Percentiles rank a stretch among this genome's conserved stretches.
Evolutionary conservation across 108 stramenopile species (phyloP).

Genomic region (Epithemia pelagica): DNA sequence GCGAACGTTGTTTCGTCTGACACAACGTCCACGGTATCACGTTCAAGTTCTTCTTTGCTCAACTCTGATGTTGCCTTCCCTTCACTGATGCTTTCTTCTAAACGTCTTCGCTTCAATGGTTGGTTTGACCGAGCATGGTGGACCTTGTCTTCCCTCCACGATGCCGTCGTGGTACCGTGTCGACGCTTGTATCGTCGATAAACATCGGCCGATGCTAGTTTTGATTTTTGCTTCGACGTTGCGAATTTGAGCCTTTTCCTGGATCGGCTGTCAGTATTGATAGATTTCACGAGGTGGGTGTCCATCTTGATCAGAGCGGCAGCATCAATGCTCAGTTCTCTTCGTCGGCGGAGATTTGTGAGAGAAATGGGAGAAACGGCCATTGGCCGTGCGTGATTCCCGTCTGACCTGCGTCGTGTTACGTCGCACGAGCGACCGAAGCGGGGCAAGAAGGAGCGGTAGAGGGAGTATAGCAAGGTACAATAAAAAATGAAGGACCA

Average conservation of each 20-base stretch:
- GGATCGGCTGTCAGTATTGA: conserved; percentile 52
- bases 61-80: conserved; percentile 2
- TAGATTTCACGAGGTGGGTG: conserved; percentile 46
- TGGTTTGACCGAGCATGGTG: conserved; percentile 33
- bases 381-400: no score
- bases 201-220: conserved; percentile 74
- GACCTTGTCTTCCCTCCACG: conserved; percentile 64
- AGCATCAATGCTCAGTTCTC: no score
- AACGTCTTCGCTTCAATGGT: conserved; percentile 16
- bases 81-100: no score
- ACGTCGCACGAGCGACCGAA: no score
- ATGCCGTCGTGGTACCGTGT: conserved; percentile 49
- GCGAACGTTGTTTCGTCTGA: conserved; percentile 50
- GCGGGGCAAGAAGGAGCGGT: no score
- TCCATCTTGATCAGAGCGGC: neutral
- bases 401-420: no score
- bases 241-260: conserved; percentile 72
- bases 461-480: no score
- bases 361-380: no score
- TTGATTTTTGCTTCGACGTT: conserved; percentile 57
- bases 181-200: conserved; percentile 67
- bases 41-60: conserved; percentile 3
- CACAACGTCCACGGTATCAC: conserved; percentile 17
- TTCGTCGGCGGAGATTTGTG: no score
- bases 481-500: no score